These are phyloP conservation scores for Raphanus raphanistrum DNA, from an alignment of 345 rosid genomes.

Conservation along the genomic window DNA sequence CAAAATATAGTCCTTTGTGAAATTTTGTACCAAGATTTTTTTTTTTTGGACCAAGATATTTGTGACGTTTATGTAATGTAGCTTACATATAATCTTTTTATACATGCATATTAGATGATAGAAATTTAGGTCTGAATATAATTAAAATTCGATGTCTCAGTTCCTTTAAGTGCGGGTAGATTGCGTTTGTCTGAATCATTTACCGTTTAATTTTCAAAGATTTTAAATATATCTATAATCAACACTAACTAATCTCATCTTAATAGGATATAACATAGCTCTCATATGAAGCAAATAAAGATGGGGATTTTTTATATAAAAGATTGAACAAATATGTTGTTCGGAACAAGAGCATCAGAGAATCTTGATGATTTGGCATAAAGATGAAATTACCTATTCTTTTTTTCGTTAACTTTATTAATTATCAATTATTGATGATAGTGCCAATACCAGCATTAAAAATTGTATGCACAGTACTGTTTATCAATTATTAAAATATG, in stretches of 20 bases:
- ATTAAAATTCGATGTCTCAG: not conserved
- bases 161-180: not conserved
- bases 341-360: conserved; percentile 31
- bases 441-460: not conserved
- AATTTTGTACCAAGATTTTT: too few species aligned
- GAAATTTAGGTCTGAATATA: not conserved
- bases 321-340: conserved; percentile 1
- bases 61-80: not conserved
- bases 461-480: not conserved
- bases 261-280: not conserved
- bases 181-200: not conserved
- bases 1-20: not conserved
- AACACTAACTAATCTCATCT: not conserved
- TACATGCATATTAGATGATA: not conserved
- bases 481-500: conserved; percentile 8
- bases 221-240: not conserved
- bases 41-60: not conserved
- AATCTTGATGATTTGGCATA: conserved; percentile 25
- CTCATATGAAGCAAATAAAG: not conserved
- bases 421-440: not conserved
- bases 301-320: not conserved
- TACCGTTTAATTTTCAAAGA: not conserved
- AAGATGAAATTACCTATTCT: not conserved
- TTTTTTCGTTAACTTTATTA: not conserved
- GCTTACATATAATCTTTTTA: not conserved